Evolutionary conservation across 345 rosid genomes (phyloP), one percentile per base, ranked within the genome.

Genomic region (Mangifera indica): DNA sequence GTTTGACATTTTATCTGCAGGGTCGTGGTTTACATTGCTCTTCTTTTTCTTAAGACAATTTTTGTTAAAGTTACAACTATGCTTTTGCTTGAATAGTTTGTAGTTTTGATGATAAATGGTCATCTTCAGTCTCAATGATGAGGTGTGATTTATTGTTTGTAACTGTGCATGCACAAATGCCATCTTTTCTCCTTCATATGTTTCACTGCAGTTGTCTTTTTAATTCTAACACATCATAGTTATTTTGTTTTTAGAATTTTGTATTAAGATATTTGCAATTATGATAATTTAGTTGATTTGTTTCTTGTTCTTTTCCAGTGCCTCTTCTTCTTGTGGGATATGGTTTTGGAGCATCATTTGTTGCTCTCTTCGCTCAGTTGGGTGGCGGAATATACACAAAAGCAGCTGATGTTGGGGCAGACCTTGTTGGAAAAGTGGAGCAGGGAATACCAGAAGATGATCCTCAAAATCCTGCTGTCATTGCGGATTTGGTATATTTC

Each of bases 381-480:
- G 99, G 99, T 83, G 99, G 99, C 79, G 99, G 99, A 73, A 95
- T 93, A 83, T 95, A 75, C 75, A 95, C 99, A 34, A 95, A 95
- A 86, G 99, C 98, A 60, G 99, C 99, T 82, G 99, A 95, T 87
- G 98, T 95, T 66, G 99, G 98, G 68, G 99, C 99, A 72, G 99
- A 95, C 75, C 98, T 95, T 42, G 99, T 95, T 67, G 99, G 99
- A 74, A 93, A 95, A 95, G 96, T 95, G 46, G 99, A 95, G 83
- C 98, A 93, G 87, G 99, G 99, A 64, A 95, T 95, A 79, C 99
- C 99, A 3, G 99, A 95, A 85, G 99, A 95, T 88, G 99, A 95
- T 85, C 99, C 99, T 70, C 87, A 98, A 70, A 95, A 95, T 82
- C 98, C 99, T 74, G 97, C 99, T 24, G 98, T 95, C 60, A 93